phyloP scores from a whole-genome alignment of 2,329 filamentous ascomycete genomes.

The Aureobasidium sp. region DNA sequence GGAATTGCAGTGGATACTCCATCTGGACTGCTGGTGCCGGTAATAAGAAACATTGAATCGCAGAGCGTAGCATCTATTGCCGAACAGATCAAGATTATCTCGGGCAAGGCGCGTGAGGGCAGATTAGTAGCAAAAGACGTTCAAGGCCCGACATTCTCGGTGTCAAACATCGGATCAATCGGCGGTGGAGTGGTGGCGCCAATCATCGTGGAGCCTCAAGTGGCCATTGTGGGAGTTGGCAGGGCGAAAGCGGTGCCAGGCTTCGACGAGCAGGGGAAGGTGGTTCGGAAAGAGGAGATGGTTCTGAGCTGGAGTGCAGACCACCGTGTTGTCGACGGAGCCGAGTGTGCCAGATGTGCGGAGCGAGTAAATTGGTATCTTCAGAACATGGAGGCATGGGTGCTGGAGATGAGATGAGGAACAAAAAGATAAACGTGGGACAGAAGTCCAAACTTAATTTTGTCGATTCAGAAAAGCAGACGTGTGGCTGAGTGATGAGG shows the following conservation, averaged over 20 bases:
- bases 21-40: constrained; percentile 79
- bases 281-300: constrained; percentile 71
- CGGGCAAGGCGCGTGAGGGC: constrained; percentile 64
- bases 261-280: constrained; percentile 51
- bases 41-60: constrained; percentile 74
- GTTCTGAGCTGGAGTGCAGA: constrained; percentile 97
- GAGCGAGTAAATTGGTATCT: constrained; percentile 71
- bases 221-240: constrained; percentile 86
- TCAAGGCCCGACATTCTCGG: constrained; percentile 80
- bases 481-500: background rate
- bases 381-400: constrained; percentile 80
- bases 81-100: constrained; percentile 65
- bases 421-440: background rate
- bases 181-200: constrained; percentile 88
- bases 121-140: constrained; percentile 71
- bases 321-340: constrained; percentile 88
- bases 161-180: constrained; percentile 94
- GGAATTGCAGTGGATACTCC: constrained; percentile 95
- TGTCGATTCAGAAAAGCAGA: background rate
- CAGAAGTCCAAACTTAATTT: no score
- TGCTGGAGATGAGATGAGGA: constrained; percentile 64
- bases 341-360: constrained; percentile 86
- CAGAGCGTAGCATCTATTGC: constrained; percentile 75
- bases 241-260: constrained; percentile 73
- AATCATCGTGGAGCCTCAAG: constrained; percentile 82